phyloP scores from a whole-genome alignment of 2,329 filamentous ascomycete species.

The Bipolaris oryzae region DNA sequence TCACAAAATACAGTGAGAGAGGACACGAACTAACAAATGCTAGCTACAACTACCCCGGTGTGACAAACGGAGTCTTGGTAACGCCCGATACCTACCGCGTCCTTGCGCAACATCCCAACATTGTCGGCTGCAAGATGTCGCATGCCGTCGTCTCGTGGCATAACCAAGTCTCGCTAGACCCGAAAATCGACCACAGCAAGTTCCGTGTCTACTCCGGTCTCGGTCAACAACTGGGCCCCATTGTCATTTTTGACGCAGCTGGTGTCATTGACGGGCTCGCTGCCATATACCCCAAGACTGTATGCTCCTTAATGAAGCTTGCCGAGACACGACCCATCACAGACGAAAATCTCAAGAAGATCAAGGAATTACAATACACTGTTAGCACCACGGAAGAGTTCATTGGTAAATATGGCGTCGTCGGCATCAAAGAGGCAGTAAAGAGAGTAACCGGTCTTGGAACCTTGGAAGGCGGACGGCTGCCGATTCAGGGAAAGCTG shows the following conservation, averaged over 20 bases:
- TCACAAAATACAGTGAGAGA: background rate
- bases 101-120: constrained; percentile 68
- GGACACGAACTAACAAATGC: background rate
- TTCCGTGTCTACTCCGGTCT: constrained; percentile 70
- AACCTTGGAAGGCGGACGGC: constrained; percentile 63
- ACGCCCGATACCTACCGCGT: constrained; percentile 63
- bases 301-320: constrained; percentile 64
- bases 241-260: constrained; percentile 66
- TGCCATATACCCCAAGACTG: constrained; percentile 67
- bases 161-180: constrained; percentile 64
- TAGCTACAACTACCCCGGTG: constrained; percentile 69
- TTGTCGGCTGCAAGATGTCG: constrained; percentile 72
- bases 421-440: constrained; percentile 70
- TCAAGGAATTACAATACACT: constrained; percentile 64
- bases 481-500: constrained; percentile 65
- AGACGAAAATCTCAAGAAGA: constrained; percentile 53
- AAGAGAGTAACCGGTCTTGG: constrained; percentile 65
- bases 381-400: constrained; percentile 67
- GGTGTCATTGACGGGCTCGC: constrained; percentile 71
- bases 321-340: constrained; percentile 47
- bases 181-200: constrained; percentile 62
- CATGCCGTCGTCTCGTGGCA: constrained; percentile 71
- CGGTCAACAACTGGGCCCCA: constrained; percentile 68
- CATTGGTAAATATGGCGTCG: constrained; percentile 64
- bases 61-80: constrained; percentile 69